Evolutionary conservation across 2,329 filamentous ascomycete species (phyloP), one percentile per base, ranked within the genome.

Genomic region (Verticillium dahliae): DNA sequence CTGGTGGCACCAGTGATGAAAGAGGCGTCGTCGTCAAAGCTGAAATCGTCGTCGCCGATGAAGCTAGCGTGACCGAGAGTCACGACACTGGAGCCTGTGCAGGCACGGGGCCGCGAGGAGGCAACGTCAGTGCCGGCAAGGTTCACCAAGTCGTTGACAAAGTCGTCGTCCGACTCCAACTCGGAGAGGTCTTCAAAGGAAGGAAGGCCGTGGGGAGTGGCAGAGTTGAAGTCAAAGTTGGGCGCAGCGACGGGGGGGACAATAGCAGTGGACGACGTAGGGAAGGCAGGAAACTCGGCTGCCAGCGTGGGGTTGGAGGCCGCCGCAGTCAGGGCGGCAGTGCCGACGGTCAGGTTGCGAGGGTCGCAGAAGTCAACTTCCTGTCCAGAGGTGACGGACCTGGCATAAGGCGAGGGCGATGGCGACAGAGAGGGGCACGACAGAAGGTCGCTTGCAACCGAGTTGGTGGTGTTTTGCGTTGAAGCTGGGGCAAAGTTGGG

Each of bases 291-390:
- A 67, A 91, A 88, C 67, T 92, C 89, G 56, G 82, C 76, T 7
- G 81, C 76, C 58, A 82, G 71, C 9, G 78, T 80, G 45, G 81
- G 73, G 68, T 79, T 82, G 64, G 79, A 74, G 60, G 81, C 75
- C 70, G 79, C 73, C 59, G 72, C 10, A 22, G 45, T 11, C 45
- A 52, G 67, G 31, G 71, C 67, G 60, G 75, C 75, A 60, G 79
- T 82, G 27, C 41, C 41, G 34, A 97, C 91, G 22, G 90, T 96
- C 66, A 97, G 80, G 72, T 96, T 91, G 71, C 93, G 88, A 38
- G 94, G 93, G 72, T 97, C 93, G 76, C 94, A 97, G 74, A 95
- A 96, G 76, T 92, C 89, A 67, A 92, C 83, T 74, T 92, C 89
- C 67, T 84, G 81, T 71, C 92, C 89, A 1, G 87, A 86, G 56